Evolutionary conservation across 805 yeast genomes (phyloP), one percentile per base, ranked within the genome.

Genomic region (Maudiozyma pseudohumilis): DNA sequence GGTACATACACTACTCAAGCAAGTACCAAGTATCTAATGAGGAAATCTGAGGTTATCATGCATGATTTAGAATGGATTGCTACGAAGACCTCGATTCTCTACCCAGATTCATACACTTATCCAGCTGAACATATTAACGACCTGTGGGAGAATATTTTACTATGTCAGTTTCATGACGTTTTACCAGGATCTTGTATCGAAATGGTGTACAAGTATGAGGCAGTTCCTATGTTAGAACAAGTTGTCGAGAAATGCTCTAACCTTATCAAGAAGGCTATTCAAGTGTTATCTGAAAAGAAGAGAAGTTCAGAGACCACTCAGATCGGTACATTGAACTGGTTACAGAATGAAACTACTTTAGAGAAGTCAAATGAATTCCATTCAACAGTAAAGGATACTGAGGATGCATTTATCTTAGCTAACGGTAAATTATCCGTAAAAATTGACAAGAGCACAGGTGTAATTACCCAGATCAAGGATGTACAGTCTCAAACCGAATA

Each of bases 1-100:
- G 98, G 98, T 37, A 92, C 97, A 1, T 89, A 89, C 60, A 92
- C 98, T 3, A 75, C 95, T 1, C 98, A 89, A 58, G 94, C 96
- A 0, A 74, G 75, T 41, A 81, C 84, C 29, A 89, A 89, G 63
- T 75, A 75, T 51, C 71, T 76, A 52, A 84, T 87, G 77, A 72
- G 98, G 50, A 59, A 69, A 19, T 68, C 79, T 9, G 97, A 89
- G 63, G 62, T 76, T 29, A 68, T 80, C 49, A 66, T 89, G 50
- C 94, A 83, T 52, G 96, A 88, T 62, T 64, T 89, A 45, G 98
- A 89, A 64, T 75, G 72, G 53, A 58, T 87, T 41, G 88, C 96
- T 1, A 75, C 95, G 1, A 64, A 80, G 43, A 79, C 85, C 2
- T 83, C 95, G 0, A 41, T 68, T 6, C 30, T 60, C 19, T 61